Evolutionary conservation across 805 yeast genomes (phyloP).

Genomic region (Lachancea sp.): DNA sequence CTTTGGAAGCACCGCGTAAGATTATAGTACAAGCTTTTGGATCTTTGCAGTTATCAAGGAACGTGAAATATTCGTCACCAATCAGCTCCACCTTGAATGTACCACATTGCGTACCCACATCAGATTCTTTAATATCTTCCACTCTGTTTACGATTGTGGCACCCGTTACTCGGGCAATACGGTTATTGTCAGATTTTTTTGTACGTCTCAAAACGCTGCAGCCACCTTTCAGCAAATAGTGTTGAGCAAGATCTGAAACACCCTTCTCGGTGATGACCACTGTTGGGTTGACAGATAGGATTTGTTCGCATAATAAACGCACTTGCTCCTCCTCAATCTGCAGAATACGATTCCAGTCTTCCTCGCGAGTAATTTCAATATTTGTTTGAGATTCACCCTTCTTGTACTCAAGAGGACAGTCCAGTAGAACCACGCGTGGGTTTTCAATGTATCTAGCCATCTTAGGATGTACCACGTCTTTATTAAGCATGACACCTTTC

Average conservation of each 20-base stretch:
- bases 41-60: conserved; percentile 66
- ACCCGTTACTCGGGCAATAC: conserved; percentile 95
- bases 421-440: conserved; percentile 83
- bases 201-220: conserved; percentile 91
- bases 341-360: conserved; percentile 90
- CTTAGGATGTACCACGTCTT: conserved; percentile 98
- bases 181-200: conserved; percentile 89
- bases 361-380: conserved; percentile 92
- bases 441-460: conserved; percentile 86
- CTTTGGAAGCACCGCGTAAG: conserved; percentile 95
- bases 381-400: conserved; percentile 99
- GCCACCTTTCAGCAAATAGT: conserved; percentile 87
- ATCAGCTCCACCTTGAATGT: conserved; percentile 87
- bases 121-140: conserved; percentile 88
- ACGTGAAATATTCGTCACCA: conserved; percentile 96
- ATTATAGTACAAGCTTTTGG: conserved; percentile 93
- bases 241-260: conserved; percentile 96
- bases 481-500: conserved; percentile 88
- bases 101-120: conserved; percentile 85
- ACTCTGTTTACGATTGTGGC: conserved; percentile 94
- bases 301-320: conserved; percentile 74
- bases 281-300: conserved; percentile 82
- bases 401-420: conserved; percentile 96
- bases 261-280: conserved; percentile 97
- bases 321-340: conserved; percentile 98